phyloP scores from a whole-genome alignment of 306 rosid genomes.

The Potentilla sterilis region DNA sequence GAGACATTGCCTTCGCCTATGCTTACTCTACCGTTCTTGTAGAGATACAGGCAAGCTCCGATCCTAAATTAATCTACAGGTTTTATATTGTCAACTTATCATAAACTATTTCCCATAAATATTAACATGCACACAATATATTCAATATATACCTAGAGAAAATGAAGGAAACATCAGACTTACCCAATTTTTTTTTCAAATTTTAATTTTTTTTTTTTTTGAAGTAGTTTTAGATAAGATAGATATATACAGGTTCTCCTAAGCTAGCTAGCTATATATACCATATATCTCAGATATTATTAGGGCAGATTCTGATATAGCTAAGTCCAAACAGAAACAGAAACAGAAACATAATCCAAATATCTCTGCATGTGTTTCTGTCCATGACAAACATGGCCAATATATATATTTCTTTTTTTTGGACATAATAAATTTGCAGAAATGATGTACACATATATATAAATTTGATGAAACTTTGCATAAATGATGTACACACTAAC shows the following conservation, averaged over 20 bases:
- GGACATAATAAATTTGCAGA: background rate
- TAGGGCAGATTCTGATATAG: background rate
- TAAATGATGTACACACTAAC: too few species aligned
- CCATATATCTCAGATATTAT: background rate
- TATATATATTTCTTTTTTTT: background rate
- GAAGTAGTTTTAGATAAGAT: background rate
- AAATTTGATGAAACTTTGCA: too few species aligned
- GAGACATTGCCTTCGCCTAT: conserved; percentile 95
- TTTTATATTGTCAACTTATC: background rate
- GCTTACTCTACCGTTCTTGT: conserved; percentile 90
- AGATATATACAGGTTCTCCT: background rate
- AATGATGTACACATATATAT: too few species aligned
- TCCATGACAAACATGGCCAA: background rate
- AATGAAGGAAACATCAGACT: background rate
- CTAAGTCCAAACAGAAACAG: background rate
- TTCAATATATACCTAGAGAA: background rate
- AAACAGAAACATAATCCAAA: background rate
- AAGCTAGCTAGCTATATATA: background rate
- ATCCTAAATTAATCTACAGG: background rate
- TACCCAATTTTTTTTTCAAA: background rate
- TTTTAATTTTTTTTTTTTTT: too few species aligned
- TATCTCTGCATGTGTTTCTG: background rate
- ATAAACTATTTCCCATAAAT: too few species aligned
- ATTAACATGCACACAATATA: background rate
- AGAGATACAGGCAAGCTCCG: conserved; percentile 75